Conservation (phyloP, 2,329 filamentous ascomycete species). For the Leptoxyphium fumago region DNA sequence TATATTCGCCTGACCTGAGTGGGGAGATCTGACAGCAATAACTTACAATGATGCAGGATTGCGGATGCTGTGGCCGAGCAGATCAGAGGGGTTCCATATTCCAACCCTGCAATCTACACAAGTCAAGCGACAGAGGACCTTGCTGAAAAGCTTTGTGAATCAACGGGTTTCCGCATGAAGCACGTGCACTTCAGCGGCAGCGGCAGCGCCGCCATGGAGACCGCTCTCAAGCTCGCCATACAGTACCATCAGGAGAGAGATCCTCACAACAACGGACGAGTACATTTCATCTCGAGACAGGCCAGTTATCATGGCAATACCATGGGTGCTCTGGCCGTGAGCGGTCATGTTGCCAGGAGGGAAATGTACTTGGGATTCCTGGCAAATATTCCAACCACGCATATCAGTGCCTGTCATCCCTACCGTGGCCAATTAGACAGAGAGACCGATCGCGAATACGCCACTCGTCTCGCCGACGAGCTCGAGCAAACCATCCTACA, state of each 20-base stretch:
- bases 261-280: slow-evolving; percentile 37
- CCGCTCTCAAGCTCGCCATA: slow-evolving; percentile 49
- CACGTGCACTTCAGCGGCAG: slow-evolving; percentile 43
- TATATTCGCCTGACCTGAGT: neutral
- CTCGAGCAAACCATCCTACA: slow-evolving; percentile 52
- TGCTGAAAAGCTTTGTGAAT: slow-evolving; percentile 34
- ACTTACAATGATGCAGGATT: slow-evolving; percentile 30
- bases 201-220: slow-evolving; percentile 53
- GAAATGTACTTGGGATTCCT: slow-evolving; percentile 48
- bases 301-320: slow-evolving; percentile 60
- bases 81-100: slow-evolving; percentile 43
- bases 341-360: slow-evolving; percentile 47
- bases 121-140: slow-evolving; percentile 40
- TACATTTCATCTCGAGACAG: slow-evolving; percentile 48
- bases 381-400: slow-evolving; percentile 33
- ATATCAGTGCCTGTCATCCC: slow-evolving; percentile 50
- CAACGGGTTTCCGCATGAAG: slow-evolving; percentile 38
- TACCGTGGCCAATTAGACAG: slow-evolving; percentile 41
- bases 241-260: slow-evolving; percentile 50
- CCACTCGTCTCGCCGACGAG: slow-evolving; percentile 45
- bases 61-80: slow-evolving; percentile 45
- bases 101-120: slow-evolving; percentile 44
- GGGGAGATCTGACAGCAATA: neutral
- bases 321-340: slow-evolving; percentile 48
- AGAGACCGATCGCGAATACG: slow-evolving; percentile 46